Percentiles rank a stretch among this genome's conserved stretches.
These are phyloP conservation scores for Sclerotinia glacialis DNA, from an alignment of 2,329 filamentous ascomycete genomes.

Conservation along the genomic window DNA sequence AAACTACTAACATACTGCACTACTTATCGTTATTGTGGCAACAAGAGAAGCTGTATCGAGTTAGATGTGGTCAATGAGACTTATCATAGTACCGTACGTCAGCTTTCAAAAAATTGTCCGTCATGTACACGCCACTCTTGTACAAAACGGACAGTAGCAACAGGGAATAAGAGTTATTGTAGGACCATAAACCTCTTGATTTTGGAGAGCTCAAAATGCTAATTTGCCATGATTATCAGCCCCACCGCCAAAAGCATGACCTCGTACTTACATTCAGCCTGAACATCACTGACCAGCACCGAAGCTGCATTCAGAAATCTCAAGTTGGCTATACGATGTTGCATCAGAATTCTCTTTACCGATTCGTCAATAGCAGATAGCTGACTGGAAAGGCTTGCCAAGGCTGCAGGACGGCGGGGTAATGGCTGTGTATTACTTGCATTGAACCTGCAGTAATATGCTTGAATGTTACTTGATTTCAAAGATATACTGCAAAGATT, in stretches of 20 bases:
- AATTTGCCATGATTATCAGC: neutral
- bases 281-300: neutral
- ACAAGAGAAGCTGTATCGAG: neutral
- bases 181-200: neutral
- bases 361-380: neutral
- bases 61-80: neutral
- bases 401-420: conserved; percentile 2
- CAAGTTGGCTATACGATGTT: conserved; percentile 2
- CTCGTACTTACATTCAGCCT: conserved; percentile 6
- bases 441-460: neutral
- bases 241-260: neutral
- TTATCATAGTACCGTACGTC: neutral
- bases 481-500: neutral
- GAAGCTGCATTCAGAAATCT: neutral
- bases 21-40: neutral
- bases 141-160: neutral
- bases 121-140: neutral
- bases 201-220: neutral
- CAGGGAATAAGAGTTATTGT: neutral
- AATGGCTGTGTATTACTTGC: conserved; percentile 1
- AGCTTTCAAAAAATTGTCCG: neutral
- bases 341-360: neutral
- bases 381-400: neutral
- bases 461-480: neutral
- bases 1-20: neutral